Evolutionary conservation across 2,329 filamentous ascomycete genomes (phyloP).

Genomic region (Sporothrix phasma): DNA sequence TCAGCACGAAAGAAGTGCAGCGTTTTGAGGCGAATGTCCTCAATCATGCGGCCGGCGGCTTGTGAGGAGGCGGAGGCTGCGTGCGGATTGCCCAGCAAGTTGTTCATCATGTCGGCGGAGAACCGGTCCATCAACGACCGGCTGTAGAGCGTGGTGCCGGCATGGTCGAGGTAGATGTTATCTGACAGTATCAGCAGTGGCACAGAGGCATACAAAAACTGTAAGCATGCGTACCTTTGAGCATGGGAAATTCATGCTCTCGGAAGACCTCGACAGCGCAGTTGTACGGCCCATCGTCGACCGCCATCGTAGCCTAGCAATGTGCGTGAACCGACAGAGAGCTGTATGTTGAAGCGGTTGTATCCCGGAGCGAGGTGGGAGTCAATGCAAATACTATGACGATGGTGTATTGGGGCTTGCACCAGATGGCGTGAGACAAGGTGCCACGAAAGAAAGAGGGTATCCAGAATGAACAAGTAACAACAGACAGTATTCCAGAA

Average conservation of each 20-base stretch:
- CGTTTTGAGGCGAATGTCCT: constrained; percentile 61
- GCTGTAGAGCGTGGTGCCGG: constrained; percentile 76
- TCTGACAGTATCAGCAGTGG: constrained; percentile 35
- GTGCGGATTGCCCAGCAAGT: constrained; percentile 84
- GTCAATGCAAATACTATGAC: neutral
- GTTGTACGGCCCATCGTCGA: constrained; percentile 40
- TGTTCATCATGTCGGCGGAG: constrained; percentile 64
- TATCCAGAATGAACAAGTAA: neutral
- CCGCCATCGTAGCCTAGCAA: neutral
- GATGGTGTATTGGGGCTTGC: neutral
- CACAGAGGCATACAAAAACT: constrained; percentile 1
- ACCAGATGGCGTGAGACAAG: neutral
- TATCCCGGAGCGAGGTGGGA: neutral
- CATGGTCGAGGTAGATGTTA: constrained; percentile 82
- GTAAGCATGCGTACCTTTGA: constrained; percentile 40
- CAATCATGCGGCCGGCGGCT: constrained; percentile 61
- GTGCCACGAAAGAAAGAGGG: neutral
- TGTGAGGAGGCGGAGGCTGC: constrained; percentile 77
- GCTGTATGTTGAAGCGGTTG: neutral
- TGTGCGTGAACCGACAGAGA: neutral
- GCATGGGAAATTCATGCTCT: constrained; percentile 56
- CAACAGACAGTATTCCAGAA: neutral
- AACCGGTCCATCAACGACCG: constrained; percentile 75
- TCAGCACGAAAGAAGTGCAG: constrained; percentile 73
- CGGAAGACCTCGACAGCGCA: constrained; percentile 48